Evolutionary conservation across 2,329 filamentous ascomycete genomes (phyloP).

Genomic region (Phialophora verrucosa): DNA sequence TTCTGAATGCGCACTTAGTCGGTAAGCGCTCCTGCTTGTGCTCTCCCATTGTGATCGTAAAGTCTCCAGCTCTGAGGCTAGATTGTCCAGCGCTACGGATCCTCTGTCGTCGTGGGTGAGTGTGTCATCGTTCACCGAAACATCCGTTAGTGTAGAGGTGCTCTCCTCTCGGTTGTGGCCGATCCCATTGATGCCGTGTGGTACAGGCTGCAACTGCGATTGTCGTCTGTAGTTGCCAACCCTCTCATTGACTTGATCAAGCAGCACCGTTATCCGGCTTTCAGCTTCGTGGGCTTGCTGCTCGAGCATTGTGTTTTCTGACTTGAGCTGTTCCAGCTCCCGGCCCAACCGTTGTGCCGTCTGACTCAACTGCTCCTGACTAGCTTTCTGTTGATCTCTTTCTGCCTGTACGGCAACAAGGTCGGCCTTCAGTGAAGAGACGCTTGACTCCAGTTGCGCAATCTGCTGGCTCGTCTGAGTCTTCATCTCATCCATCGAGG

Average conservation of each 20-base stretch:
- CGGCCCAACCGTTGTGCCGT: constrained; percentile 62
- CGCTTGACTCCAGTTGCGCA: constrained; percentile 71
- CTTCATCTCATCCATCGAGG: constrained; percentile 73
- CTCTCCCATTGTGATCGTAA: constrained; percentile 92
- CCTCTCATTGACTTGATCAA: constrained; percentile 91
- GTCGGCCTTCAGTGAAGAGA: constrained; percentile 72
- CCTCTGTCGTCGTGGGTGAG: constrained; percentile 61
- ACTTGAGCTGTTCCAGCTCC: constrained; percentile 80
- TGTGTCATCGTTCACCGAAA: constrained; percentile 47
- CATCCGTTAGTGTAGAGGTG: constrained; percentile 49
- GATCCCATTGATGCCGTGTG: constrained; percentile 31
- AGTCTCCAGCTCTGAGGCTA: constrained; percentile 90
- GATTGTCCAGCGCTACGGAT: constrained; percentile 79
- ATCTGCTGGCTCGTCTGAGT: constrained; percentile 70
- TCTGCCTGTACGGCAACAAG: constrained; percentile 69
- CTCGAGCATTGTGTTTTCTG: constrained; percentile 81
- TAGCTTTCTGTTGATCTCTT: constrained; percentile 68
- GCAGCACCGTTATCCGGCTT: constrained; percentile 86
- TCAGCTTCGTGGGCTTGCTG: constrained; percentile 87
- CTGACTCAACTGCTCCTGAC: constrained; percentile 64
- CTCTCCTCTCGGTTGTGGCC: constrained; percentile 39
- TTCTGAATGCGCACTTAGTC: constrained; percentile 88
- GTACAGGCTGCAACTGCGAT: constrained; percentile 54
- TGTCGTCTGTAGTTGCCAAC: constrained; percentile 93
- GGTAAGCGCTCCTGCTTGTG: constrained; percentile 93